Percentiles rank a stretch among this genome's conserved stretches.
Evolutionary conservation across 2,329 filamentous ascomycete species (phyloP).

Genomic region (Dothideomycetes sp.): DNA sequence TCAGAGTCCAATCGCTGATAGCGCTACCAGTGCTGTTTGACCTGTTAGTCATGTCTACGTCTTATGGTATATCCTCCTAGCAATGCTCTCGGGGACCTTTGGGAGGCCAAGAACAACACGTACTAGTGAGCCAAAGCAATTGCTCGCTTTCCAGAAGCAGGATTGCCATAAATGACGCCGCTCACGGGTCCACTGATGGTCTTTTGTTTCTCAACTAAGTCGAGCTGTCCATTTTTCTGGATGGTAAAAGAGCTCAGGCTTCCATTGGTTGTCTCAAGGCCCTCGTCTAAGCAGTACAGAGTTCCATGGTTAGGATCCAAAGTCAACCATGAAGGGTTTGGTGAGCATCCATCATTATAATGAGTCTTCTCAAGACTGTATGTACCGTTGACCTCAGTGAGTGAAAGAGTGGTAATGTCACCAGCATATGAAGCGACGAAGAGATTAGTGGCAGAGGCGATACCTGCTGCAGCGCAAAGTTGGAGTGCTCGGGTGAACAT

Average conservation of each 20-base stretch:
- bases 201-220: conserved; percentile 20
- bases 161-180: conserved; percentile 27
- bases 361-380: conserved; percentile 33
- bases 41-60: not conserved
- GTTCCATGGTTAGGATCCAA: conserved; percentile 38
- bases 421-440: conserved; percentile 35
- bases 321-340: conserved; percentile 50
- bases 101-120: not conserved
- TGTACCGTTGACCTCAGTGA: conserved; percentile 18
- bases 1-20: conserved; percentile 36
- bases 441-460: conserved; percentile 23
- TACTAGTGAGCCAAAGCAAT: conserved; percentile 32
- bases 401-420: conserved; percentile 28
- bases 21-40: conserved; percentile 20
- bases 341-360: conserved; percentile 38
- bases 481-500: conserved; percentile 5
- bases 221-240: conserved; percentile 27
- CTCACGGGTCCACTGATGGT: conserved; percentile 30
- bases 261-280: conserved; percentile 35
- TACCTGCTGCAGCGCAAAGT: conserved; percentile 6
- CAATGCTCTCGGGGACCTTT: too few relatives aligned
- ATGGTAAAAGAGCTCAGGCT: conserved; percentile 32
- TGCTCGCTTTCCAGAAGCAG: conserved; percentile 19
- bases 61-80: not conserved
- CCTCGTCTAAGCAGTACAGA: conserved; percentile 54